phyloP scores from a whole-genome alignment of 768 basidiomycete species.

The Tylopilus intermedius region DNA sequence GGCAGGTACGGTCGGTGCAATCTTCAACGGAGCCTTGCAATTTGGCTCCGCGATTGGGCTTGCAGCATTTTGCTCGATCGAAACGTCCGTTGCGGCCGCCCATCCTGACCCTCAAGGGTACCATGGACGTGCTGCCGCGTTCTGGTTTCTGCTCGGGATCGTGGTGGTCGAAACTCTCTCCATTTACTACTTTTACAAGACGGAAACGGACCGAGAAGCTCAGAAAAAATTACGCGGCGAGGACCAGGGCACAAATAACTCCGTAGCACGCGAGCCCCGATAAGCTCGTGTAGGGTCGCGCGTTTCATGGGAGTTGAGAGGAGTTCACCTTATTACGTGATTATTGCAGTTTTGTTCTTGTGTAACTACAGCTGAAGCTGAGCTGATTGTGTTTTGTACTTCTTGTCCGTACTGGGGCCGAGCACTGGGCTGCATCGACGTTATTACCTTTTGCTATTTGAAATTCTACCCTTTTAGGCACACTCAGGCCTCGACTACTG shows the following conservation, averaged over 20 bases:
- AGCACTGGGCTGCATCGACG: no score
- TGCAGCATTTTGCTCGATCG: constrained; percentile 45
- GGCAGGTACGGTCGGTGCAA: constrained; percentile 51
- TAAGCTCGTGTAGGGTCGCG: background rate
- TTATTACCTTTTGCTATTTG: no score
- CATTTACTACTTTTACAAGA: constrained; percentile 34
- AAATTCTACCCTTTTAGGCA: no score
- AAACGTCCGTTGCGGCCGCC: constrained; percentile 38
- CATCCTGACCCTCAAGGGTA: constrained; percentile 32
- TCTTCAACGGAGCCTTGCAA: constrained; percentile 52
- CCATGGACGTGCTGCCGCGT: constrained; percentile 40
- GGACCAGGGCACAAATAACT: background rate
- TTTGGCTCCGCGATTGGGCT: constrained; percentile 48
- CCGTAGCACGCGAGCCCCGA: background rate
- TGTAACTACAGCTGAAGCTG: no score
- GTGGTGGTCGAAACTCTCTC: constrained; percentile 30
- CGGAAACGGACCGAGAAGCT: constrained; percentile 7
- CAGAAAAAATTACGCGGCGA: background rate
- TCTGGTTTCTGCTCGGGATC: constrained; percentile 41
- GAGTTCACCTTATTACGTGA: no score
- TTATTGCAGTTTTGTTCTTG: no score
- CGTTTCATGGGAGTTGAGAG: no score
- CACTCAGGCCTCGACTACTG: no score
- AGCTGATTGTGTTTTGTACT: no score
- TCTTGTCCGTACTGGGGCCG: no score